Evolutionary conservation across 176 grass and related monocot genomes (phyloP), one percentile per base, ranked within the genome.

Genomic region (Ensete glaucum): DNA sequence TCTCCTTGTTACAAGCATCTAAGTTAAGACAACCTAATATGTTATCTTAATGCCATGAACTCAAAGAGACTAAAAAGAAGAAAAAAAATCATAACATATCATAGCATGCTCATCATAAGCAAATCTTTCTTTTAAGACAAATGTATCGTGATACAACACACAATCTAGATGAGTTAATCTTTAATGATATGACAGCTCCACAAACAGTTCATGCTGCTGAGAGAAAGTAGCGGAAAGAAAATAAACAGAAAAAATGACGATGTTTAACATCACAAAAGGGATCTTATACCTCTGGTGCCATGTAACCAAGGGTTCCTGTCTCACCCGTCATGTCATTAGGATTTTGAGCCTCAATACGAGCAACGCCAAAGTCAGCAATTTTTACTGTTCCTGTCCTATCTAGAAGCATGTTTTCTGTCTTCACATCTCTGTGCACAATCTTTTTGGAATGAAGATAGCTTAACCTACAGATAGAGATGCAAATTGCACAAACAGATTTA

Each of bases 381-480:
- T 99, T 99, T 54, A 95, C 79, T 21, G 82, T 99, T 84, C 91
- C 94, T 3, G 91, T 86, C 84, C 91, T 91, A 81, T 99, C 91
- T 49, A 99, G 84, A 82, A 99, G 96, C 91, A 99, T 95, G 75
- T 99, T 99, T 82, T 99, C 96, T 76, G 96, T 99, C 81, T 99
- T 99, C 19, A 99, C 95, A 15, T 99, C 95, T 57, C 96, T 86
- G 76, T 99, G 96, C 69, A 95, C 96, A 63, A 94, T 99, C 83
- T 99, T 99, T 70, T 99, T 80, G 26, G 88, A 99, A 76, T 99
- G 96, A 70, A 99, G 96, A 81, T 95, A 99, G 78, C 90, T 95
- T 73, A 99, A 89, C 77, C 95, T 99, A 77, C 65, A 72, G 27
- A 80, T 60, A 27, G 5, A 62, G 72, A 52, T 15, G 16, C 9